phyloP scores from a whole-genome alignment of 2,329 filamentous ascomycete genomes.

The Myriosclerotinia duriaeana region DNA sequence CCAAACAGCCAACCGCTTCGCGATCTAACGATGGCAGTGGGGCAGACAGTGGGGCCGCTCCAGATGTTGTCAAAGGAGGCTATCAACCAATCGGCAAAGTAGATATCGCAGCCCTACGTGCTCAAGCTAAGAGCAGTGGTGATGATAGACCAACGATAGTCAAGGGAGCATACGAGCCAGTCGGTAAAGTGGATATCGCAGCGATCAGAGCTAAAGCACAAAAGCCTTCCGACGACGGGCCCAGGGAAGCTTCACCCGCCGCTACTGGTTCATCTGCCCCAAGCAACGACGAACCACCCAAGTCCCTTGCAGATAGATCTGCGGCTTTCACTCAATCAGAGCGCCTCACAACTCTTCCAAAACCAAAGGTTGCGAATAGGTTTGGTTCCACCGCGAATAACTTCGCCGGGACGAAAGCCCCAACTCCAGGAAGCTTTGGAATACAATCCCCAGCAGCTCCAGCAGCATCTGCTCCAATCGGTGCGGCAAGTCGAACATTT shows the following conservation, averaged over 20 bases:
- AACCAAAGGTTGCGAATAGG: slow-evolving; percentile 91
- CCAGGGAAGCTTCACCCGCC: slow-evolving; percentile 45
- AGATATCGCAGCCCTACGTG: slow-evolving; percentile 89
- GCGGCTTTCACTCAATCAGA: slow-evolving; percentile 73
- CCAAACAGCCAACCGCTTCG: slow-evolving; percentile 64
- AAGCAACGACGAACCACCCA: slow-evolving; percentile 50
- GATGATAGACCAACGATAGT: slow-evolving; percentile 83
- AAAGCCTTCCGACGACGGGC: slow-evolving; percentile 50
- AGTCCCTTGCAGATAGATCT: slow-evolving; percentile 72
- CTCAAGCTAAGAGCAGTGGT: slow-evolving; percentile 64
- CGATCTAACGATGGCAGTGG: slow-evolving; percentile 52
- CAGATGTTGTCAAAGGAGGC: slow-evolving; percentile 74
- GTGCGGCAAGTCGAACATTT: slow-evolving; percentile 85
- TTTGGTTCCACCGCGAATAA: slow-evolving; percentile 68
- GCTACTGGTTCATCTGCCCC: slow-evolving; percentile 42
- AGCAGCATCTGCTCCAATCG: slow-evolving; percentile 59
- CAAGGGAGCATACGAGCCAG: slow-evolving; percentile 90
- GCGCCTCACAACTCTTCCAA: slow-evolving; percentile 82
- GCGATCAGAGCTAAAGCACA: slow-evolving; percentile 85
- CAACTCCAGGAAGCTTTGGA: slow-evolving; percentile 68
- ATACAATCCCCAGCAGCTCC: slow-evolving; percentile 61
- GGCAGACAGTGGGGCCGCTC: slow-evolving; percentile 46
- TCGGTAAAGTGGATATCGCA: slow-evolving; percentile 96
- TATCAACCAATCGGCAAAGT: slow-evolving; percentile 97
- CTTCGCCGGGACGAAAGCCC: slow-evolving; percentile 88